phyloP scores from a whole-genome alignment of 345 rosid genomes.

The Adansonia digitata region DNA sequence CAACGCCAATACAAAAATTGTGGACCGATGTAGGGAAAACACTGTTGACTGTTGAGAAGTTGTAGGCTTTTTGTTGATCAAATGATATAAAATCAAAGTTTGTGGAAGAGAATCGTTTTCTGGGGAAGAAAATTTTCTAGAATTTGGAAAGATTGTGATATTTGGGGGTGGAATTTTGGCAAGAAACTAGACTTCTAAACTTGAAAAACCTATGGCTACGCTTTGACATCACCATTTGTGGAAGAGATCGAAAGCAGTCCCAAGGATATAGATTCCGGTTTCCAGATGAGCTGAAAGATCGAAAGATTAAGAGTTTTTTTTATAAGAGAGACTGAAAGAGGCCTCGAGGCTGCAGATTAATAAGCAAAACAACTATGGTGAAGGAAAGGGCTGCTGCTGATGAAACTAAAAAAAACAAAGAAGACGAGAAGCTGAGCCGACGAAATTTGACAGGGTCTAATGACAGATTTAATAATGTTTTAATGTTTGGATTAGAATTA shows the following conservation, averaged over 20 bases:
- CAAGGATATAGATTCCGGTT: neutral
- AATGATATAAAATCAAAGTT: neutral
- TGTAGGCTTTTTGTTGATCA: neutral
- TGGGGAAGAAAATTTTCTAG: neutral
- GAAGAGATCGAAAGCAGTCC: slow-evolving; percentile 18
- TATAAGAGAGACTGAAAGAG: neutral
- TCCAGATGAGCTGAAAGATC: neutral
- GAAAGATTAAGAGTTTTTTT: neutral
- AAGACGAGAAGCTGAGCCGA: neutral
- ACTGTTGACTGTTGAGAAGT: slow-evolving; percentile 20
- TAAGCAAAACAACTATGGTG: neutral
- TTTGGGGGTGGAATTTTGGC: neutral
- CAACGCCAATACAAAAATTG: neutral
- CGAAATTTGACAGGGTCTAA: slow-evolving; percentile 11
- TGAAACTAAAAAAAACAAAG: neutral
- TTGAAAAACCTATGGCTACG: slow-evolving; percentile 67
- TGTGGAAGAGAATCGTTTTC: slow-evolving; percentile 16
- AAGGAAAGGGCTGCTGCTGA: neutral
- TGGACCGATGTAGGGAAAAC: neutral
- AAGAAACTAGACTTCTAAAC: slow-evolving; percentile 39
- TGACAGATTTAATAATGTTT: neutral
- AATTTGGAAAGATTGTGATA: neutral
- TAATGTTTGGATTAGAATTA: neutral
- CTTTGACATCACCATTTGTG: slow-evolving; percentile 56
- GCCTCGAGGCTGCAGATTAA: neutral